Base-by-base conservation (phyloP, 176 grass and related monocot genomes). In the Triticum dicoccoides region DNA sequence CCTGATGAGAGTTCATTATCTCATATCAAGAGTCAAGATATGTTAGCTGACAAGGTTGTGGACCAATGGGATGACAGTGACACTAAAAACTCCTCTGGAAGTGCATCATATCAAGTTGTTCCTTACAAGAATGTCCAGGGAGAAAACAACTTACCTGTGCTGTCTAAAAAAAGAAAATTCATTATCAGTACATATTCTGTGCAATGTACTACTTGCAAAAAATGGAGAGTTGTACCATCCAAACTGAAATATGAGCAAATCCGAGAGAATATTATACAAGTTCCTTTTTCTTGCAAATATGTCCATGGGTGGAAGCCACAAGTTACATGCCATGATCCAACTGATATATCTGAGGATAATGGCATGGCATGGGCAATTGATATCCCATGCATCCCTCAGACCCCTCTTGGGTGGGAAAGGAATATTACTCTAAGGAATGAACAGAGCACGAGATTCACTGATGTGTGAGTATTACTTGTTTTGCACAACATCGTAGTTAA, bases 231-330 rank as follows among this genome's bases (percentile, higher is more conserved):
- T 23, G 69, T 95, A 80, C 83, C 95, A 47, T 80, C 79, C 64
- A 91, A 95, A 86, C 82, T 93, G 27, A 95, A 91, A 68, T 97
- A 95, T 12, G 95, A 97, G 81, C 89, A 91, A 88, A 88, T 97
- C 68, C 86, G 92, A 58, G 92, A 91, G 25, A 72, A 45, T 12
- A 80, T 84, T 66, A 49, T 61, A 66, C 11, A 78, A n/a, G 76
- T 88, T 34, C 92, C 89, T 35, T 97, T 95, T 88, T 39, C 74
- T 1, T 97, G 92, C 21, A 76, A 93, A 34, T 80, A 78, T 69
- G 89, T 87, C 20, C 47, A 72, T 80, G 91, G 89, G 74, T 95
- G 92, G 95, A 91, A 90, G 10, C 86, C 90, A 20, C 85, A 88
- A 83, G 69, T 93, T 30, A 75, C 83, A 61, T 97, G 95, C 18